Conservation (phyloP, 768 basidiomycete genomes). For the Leucocoprinus birnbaumii region DNA sequence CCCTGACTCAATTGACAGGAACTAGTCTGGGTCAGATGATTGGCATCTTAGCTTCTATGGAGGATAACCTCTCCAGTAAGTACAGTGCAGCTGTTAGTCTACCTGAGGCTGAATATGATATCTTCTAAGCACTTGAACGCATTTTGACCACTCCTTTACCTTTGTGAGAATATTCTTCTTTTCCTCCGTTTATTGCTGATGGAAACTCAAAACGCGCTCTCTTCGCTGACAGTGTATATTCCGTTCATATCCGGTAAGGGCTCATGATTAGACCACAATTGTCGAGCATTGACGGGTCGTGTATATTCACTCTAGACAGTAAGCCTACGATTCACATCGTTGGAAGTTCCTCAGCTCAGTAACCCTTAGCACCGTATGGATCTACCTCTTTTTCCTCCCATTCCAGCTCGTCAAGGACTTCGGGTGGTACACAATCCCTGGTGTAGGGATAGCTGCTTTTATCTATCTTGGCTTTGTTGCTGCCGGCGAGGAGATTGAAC, state of each 20-base stretch:
- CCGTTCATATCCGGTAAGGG: slow-evolving; percentile 55
- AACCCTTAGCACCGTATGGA: slow-evolving; percentile 53
- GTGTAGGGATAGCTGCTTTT: slow-evolving; percentile 62
- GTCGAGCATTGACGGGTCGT: too few relatives aligned
- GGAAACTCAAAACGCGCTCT: background rate
- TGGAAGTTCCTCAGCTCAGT: background rate
- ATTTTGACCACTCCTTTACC: slow-evolving; percentile 65
- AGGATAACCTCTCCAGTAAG: slow-evolving; percentile 50
- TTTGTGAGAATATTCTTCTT: slow-evolving; percentile 42
- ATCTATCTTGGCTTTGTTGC: slow-evolving; percentile 78
- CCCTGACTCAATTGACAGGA: slow-evolving; percentile 25
- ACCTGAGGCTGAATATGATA: background rate
- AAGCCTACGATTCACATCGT: slow-evolving; percentile 13
- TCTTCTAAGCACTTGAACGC: slow-evolving; percentile 44
- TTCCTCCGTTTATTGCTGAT: background rate
- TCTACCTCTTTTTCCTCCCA: slow-evolving; percentile 75
- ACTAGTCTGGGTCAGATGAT: slow-evolving; percentile 50
- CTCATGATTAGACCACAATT: background rate
- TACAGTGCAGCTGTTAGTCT: background rate
- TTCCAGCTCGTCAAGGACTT: slow-evolving; percentile 69
- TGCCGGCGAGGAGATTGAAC: slow-evolving; percentile 69
- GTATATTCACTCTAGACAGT: slow-evolving; percentile 32
- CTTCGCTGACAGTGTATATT: slow-evolving; percentile 43
- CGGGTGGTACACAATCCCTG: slow-evolving; percentile 63
- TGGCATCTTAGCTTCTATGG: slow-evolving; percentile 45